Conservation (phyloP, 805 yeast species). For the Spathaspora boniae region DNA sequence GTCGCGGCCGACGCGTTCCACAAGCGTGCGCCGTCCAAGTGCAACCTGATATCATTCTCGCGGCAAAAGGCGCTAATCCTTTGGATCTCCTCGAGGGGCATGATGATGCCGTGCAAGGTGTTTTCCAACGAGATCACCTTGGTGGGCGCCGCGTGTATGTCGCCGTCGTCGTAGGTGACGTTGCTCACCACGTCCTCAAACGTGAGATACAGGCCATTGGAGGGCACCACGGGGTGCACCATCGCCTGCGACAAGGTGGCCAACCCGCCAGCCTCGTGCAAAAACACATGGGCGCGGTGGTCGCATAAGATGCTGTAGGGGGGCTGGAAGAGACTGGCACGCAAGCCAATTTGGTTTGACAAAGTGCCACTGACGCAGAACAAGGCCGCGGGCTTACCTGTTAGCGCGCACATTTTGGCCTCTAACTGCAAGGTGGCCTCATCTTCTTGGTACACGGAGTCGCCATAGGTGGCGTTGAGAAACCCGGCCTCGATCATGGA, state of each 20-base stretch:
- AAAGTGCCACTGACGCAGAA: conserved; percentile 42
- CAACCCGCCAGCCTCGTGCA: conserved; percentile 41
- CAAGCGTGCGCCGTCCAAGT: conserved; percentile 43
- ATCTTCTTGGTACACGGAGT: conserved; percentile 43
- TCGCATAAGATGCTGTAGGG: conserved; percentile 41
- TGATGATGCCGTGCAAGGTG: conserved; percentile 40
- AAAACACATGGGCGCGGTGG: conserved; percentile 32
- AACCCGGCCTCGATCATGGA: conserved; percentile 58
- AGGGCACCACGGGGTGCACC: conserved; percentile 36
- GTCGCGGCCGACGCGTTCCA: conserved; percentile 44
- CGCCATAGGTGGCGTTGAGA: conserved; percentile 32
- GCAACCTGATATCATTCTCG: conserved; percentile 31
- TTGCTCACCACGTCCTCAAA: conserved; percentile 34
- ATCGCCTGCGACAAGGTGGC: conserved; percentile 42
- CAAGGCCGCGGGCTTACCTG: conserved; percentile 39
- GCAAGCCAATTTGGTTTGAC: conserved; percentile 38
- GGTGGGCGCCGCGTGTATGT: conserved; percentile 43
- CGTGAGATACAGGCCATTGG: conserved; percentile 33
- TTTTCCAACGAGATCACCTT: conserved; percentile 42
- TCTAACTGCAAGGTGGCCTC: conserved; percentile 31
- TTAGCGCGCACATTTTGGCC: conserved; percentile 27
- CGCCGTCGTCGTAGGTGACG: conserved; percentile 41
- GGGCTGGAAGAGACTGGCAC: conserved; percentile 39
- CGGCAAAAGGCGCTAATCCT: conserved; percentile 33
- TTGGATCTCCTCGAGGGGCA: conserved; percentile 37